phyloP scores from a whole-genome alignment of 257 asterid species.

The Agastache rugosa region DNA sequence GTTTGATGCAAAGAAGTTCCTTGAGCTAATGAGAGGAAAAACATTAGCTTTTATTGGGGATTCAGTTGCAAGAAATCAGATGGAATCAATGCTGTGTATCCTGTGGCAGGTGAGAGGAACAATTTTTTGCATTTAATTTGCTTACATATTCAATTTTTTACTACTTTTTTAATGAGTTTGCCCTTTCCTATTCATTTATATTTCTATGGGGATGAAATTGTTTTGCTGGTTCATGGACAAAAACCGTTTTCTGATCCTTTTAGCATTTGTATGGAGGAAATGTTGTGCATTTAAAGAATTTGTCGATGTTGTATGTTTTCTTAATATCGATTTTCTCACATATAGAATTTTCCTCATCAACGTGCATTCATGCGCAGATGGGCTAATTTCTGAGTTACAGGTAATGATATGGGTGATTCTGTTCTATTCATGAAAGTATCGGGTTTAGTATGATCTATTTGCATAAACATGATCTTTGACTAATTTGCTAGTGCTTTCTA shows the following conservation, averaged over 20 bases:
- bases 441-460: too few species aligned
- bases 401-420: too few species aligned
- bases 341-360: too few species aligned
- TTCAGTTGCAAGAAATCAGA: constrained; percentile 96
- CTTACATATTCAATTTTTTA: constrained; percentile 14
- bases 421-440: too few species aligned
- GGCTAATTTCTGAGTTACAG: too few species aligned
- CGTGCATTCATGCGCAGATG: too few species aligned
- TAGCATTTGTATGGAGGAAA: background rate
- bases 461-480: too few species aligned
- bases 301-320: background rate
- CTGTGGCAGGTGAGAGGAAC: constrained; percentile 80
- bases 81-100: constrained; percentile 92
- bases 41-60: constrained; percentile 96
- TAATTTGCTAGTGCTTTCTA: too few species aligned
- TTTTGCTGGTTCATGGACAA: constrained; percentile 17
- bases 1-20: constrained; percentile 70
- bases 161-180: background rate
- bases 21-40: constrained; percentile 91
- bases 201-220: background rate
- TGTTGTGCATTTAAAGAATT: background rate
- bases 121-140: constrained; percentile 21
- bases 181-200: background rate
- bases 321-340: background rate
- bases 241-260: constrained; percentile 12